Evolutionary conservation across 768 basidiomycete genomes (phyloP).

Genomic region (Lactarius indigo): DNA sequence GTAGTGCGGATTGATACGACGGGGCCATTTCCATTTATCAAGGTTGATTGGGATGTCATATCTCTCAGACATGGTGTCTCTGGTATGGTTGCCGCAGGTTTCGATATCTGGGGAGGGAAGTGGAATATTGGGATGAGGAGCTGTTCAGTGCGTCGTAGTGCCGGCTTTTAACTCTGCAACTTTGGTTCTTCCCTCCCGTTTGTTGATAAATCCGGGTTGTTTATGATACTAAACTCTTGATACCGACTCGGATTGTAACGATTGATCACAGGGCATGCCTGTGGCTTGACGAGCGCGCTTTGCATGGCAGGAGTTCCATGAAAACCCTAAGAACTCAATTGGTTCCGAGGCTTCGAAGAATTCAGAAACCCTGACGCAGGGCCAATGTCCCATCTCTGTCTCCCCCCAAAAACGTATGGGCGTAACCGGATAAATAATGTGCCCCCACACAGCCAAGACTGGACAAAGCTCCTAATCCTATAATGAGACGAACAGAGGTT

Average conservation of each 20-base stretch:
- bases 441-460: background rate
- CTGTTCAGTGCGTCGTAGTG: background rate
- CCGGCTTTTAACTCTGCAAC: background rate
- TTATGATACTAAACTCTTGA: background rate
- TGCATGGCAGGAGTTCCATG: too few relatives aligned
- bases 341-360: background rate
- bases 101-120: background rate
- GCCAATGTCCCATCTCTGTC: background rate
- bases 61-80: slow-evolving; percentile 11
- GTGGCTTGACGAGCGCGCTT: background rate
- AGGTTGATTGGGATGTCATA: slow-evolving; percentile 23
- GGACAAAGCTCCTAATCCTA: background rate
- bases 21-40: slow-evolving; percentile 29
- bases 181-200: background rate
- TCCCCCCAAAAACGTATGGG: background rate
- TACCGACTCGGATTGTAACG: slow-evolving; percentile 1
- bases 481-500: background rate
- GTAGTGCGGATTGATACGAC: slow-evolving; percentile 28
- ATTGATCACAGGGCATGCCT: background rate
- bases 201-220: too few relatives aligned
- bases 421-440: background rate
- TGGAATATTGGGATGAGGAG: background rate
- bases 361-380: background rate
- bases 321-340: too few relatives aligned
- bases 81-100: background rate